phyloP scores from a whole-genome alignment of 2,329 filamentous ascomycete species.

The Helicocarpus griseus region DNA sequence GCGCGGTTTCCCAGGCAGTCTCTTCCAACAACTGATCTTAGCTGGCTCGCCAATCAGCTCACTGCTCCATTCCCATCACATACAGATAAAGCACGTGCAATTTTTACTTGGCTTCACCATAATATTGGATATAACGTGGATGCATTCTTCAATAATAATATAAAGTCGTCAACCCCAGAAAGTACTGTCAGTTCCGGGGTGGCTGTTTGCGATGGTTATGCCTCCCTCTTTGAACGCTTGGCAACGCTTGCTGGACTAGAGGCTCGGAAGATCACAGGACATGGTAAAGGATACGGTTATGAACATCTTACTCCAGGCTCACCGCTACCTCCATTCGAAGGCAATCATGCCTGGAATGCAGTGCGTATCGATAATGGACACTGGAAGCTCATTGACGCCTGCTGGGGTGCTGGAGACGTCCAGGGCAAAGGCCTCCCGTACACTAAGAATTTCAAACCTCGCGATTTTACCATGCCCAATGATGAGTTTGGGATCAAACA shows the following conservation, averaged over 20 bases:
- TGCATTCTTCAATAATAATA: slow-evolving; percentile 63
- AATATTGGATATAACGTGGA: slow-evolving; percentile 79
- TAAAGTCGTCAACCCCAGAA: slow-evolving; percentile 58
- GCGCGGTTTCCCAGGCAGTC: slow-evolving; percentile 63
- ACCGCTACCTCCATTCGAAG: slow-evolving; percentile 52
- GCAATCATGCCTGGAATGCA: slow-evolving; percentile 84
- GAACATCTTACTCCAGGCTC: slow-evolving; percentile 52
- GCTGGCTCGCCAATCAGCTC: slow-evolving; percentile 66
- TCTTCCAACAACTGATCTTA: slow-evolving; percentile 59
- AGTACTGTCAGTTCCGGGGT: slow-evolving; percentile 66
- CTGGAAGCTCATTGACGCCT: slow-evolving; percentile 87
- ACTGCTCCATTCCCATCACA: slow-evolving; percentile 68
- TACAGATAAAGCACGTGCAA: slow-evolving; percentile 84
- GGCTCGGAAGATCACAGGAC: slow-evolving; percentile 62
- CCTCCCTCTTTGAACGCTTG: slow-evolving; percentile 68
- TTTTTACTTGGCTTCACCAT: slow-evolving; percentile 93
- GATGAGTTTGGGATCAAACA: slow-evolving; percentile 73
- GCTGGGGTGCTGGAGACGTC: slow-evolving; percentile 81
- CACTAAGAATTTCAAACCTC: slow-evolving; percentile 56
- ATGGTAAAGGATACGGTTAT: slow-evolving; percentile 81
- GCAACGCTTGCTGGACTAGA: slow-evolving; percentile 72
- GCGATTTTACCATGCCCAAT: slow-evolving; percentile 55
- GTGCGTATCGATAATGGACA: slow-evolving; percentile 75
- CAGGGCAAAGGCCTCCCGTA: slow-evolving; percentile 48
- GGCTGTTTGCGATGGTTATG: slow-evolving; percentile 89